Evolutionary conservation across 345 rosid species (phyloP).

Genomic region (Aquilaria malaccensis): DNA sequence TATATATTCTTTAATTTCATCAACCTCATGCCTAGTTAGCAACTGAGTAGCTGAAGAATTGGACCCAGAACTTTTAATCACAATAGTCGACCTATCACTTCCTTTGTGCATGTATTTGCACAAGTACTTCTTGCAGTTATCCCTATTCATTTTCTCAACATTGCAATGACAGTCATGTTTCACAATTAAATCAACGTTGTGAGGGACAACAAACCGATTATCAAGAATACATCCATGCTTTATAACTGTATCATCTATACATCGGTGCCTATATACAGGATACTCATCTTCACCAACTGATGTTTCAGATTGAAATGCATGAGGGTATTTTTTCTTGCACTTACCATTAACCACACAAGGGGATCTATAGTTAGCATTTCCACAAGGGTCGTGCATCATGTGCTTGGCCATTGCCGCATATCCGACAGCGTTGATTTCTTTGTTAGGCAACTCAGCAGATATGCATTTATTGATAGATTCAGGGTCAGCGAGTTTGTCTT

Average conservation of each 20-base stretch:
- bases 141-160: too few species aligned
- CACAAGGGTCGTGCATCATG: constrained; percentile 7
- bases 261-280: neutral
- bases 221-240: neutral
- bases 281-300: neutral
- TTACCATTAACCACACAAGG: neutral
- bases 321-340: neutral
- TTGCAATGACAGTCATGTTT: too few species aligned
- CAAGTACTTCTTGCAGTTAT: too few species aligned
- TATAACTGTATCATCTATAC: neutral
- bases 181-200: too few species aligned
- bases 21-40: neutral
- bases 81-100: neutral
- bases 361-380: neutral
- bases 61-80: neutral
- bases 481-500: neutral
- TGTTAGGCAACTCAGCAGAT: neutral
- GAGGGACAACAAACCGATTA: too few species aligned
- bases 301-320: neutral
- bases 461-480: neutral
- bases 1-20: neutral
- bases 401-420: neutral
- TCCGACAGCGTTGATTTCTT: too few species aligned
- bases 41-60: neutral
- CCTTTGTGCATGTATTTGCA: too few species aligned